Base-by-base conservation (phyloP, 2,329 filamentous ascomycete species). In the Rachicladosporium sp. region DNA sequence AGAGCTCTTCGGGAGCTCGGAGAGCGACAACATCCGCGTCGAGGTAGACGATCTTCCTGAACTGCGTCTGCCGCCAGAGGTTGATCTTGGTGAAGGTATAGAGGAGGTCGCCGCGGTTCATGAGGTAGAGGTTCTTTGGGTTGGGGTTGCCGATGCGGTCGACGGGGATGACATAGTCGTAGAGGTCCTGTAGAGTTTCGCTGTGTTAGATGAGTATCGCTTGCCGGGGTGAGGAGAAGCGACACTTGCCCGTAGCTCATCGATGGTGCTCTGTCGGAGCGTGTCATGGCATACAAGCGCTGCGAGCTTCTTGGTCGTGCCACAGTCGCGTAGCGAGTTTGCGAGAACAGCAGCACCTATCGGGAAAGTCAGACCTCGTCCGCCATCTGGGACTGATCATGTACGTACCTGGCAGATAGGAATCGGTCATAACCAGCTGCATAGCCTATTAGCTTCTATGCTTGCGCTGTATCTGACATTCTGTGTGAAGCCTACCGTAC, bases 41-140 rank as follows among this genome's bases (percentile, higher is more conserved):
- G 46, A 98, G 71, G 62, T 96, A 98, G 42, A 98, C 83, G 41
- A 98, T 85, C 64, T 82, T 89, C 48, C 80, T 77, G 62, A 89
- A 98, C 56, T 94, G 86, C 2, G 76, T 80, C 62, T 88, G 82
- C 48, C 80, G 83, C 91, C 91, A 98, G 11, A 98, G 71, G 49
- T 85, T 79, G 63, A 98, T 88, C 68, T 98, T 98, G 50, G 91
- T 96, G 57, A 96, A 96, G 46, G 88, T 83, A 21, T 87, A 89
- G 55, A 89, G 79, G 37, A 98, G 72, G 56, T 98, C 91, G 46
- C 79, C 74, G 38, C 91, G 83, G 58, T 87, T 79, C 88, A 98
- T 95, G 41, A 96, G 74, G 60, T 81, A 78, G 41, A 98, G 75
- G 55, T 96, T 96, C 42, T 77, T 78, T 3, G 84, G 82, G 33